Base-by-base conservation (phyloP, 2,329 filamentous ascomycete genomes). In the Hypoxylon sp. region DNA sequence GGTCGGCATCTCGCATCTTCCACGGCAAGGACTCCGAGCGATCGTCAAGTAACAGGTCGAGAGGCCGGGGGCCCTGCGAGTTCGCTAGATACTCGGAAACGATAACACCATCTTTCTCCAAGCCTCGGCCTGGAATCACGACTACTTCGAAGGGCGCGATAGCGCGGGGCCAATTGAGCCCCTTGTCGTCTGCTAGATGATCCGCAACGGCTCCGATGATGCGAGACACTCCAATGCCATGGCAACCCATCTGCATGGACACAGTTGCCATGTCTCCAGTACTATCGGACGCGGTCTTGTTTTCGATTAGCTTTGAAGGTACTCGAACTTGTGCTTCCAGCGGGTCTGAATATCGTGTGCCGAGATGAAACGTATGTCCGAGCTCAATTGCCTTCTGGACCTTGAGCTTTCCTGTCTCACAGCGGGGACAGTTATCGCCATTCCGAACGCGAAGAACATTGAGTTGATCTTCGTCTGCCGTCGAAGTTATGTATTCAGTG, bases 341-440 rank as follows among this genome's bases (percentile, higher is more conserved):
- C 0, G 93, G 90, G 18, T 87, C 83, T 22, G 91, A 94, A 80
- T 99, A 99, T 28, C 94, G 88, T 1, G 92, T 94, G 9, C 95
- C 94, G 1, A 99, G 88, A 77, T 96, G 90, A 80, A 99, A 99
- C 0, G 96, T 98, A 78, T 99, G 96, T 0, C 93, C 96, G 14
- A 98, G 84, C 79, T 99, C 96, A 51, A 98, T 90, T 6, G 93
- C 92, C 66, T 86, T 89, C 61, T 91, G 85, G 2, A 91, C 82
- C 44, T 82, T 83, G 20, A 98, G 81, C 1, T 77, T 81, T 0
- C 91, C 91, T 0, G 82, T 73, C 0, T 79, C 74, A 75, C 96
- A 99, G 38, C 84, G 82, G 0, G 92, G 88, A 72, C 96, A 99
- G 9, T 78, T 71, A 73, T 96, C 93, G 11, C 91, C 92, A 44